Evolutionary conservation across 2,329 filamentous ascomycete genomes (phyloP), one percentile per base, ranked within the genome.

Genomic region (Botrytis fabae): DNA sequence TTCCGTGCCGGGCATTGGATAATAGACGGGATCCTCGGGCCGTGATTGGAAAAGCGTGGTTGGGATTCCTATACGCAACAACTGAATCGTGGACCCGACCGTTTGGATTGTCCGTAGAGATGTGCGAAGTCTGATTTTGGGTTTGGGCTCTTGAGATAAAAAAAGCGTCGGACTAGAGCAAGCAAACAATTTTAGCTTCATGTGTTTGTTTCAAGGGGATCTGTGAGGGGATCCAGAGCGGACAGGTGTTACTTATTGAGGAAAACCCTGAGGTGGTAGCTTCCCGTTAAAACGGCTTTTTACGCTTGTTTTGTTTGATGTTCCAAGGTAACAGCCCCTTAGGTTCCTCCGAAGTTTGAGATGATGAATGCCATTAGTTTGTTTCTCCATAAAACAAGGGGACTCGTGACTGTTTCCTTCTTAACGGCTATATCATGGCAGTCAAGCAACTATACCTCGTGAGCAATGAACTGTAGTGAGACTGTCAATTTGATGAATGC

Each of bases 1-100:
- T 35, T 68, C 70, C 70, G 70, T 61, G 63, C 70, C 70, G 70
- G 57, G 32, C 46, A 69, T 69, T 72, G 70, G 54, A 69, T 51
- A 32, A 61, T 60, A 32, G 32, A 51, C 32, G 60, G 63, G 70
- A 61, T 69, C 63, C 62, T 72, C 70, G 70, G 70, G 70, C 62
- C 42, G 70, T 32, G 70, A 68, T 69, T 48, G 38, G 61, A 46
- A 57, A 66, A 46, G 62, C 59, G 48, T 54, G 70, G 22, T 57
- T 42, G 32, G 46, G 61, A 57, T 42, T 69, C n/a, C n/a, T 8
- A 22, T 35, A 57, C 40, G 51, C 62, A 72, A 54, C 51, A 44
- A 51, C 44, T 46, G 35, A 65, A 57, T 65, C 48, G 46, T 54
- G 46, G 38, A 68, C 42, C 70, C 70, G 70, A 69, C 63, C 70